Evolutionary conservation across 139 green algal species (phyloP), one percentile per base, ranked within the genome.

Genomic region (Chlorella sp.): DNA sequence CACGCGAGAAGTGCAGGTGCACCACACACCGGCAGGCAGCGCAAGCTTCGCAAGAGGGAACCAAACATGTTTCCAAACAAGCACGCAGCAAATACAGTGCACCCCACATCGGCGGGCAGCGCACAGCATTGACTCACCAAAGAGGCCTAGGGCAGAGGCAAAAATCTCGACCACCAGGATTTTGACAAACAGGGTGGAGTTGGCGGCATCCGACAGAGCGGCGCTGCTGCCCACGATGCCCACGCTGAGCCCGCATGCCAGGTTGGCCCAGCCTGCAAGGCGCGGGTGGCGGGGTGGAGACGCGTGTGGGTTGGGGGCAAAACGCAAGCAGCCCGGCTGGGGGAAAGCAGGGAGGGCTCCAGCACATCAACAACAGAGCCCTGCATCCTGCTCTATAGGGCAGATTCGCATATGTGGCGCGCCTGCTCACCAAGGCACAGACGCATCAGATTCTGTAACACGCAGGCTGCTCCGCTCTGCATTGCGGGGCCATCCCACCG

Each of bases 131-230:
- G 9, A n/a, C 99, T 99, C 30, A 99, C 97, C 97, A 94, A 99
- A 99, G 30, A 99, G 92, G 4, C 97, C 98, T 66, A 99, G 92
- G 4, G 98, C 98, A 40, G 94, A 98, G 34, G 97, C 98, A 93
- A 99, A 99, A 86, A 99, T 99, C 95, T 99, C 98, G 88, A 99
- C 97, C n/a, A 99, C 97, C 26, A 99, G 93, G 89, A 99, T 99
- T 93, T 99, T 99, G 2, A 99, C 98, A 93, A 99, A 99, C 14
- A 99, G 94, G 0, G 98, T 98, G 12, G 95, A 95, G 93, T 99
- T 99, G 71, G 98, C 97, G 0, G 98, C 98, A 90, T 99, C 98
- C 14, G 98, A 98, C 24, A 99, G 92, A 2, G 98, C 98, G 60
- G 97, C 98, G 73, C 93, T 97, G 95, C 96, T 99, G 34, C 98